Evolutionary conservation across 2,329 filamentous ascomycete species (phyloP).

Genomic region (Colletotrichum lindemuthianum): DNA sequence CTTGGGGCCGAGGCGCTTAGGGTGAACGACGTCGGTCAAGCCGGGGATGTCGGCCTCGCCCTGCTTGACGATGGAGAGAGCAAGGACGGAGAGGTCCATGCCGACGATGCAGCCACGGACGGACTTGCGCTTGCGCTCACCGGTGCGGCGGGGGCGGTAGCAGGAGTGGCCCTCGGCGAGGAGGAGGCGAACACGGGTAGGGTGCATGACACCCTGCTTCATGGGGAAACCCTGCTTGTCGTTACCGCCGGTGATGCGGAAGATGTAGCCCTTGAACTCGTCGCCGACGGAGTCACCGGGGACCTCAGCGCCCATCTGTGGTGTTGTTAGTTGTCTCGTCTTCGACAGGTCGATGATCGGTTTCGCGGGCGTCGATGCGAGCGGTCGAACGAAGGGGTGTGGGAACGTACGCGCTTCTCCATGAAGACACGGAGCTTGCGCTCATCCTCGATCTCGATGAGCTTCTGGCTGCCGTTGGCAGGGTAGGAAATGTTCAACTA

Average conservation of each 20-base stretch:
- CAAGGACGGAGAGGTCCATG: conserved; percentile 93
- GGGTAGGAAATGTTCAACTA: conserved; percentile 82
- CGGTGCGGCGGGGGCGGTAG: conserved; percentile 97
- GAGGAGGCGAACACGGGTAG: conserved; percentile 97
- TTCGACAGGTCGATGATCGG: conserved; percentile 31
- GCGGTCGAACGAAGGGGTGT: not conserved
- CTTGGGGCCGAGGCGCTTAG: conserved; percentile 99
- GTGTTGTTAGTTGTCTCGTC: conserved; percentile 41
- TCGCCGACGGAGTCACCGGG: conserved; percentile 94
- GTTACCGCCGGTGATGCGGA: conserved; percentile 99
- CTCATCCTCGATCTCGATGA: conserved; percentile 99
- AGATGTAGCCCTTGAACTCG: conserved; percentile 99
- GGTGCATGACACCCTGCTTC: conserved; percentile 99
- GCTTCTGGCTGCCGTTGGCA: conserved; percentile 99
- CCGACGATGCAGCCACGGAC: conserved; percentile 99
- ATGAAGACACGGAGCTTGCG: conserved; percentile 99
- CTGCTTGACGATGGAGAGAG: conserved; percentile 97
- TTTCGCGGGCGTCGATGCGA: conserved; percentile 33
- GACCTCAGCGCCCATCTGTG: conserved; percentile 88
- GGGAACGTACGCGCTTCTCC: conserved; percentile 85
- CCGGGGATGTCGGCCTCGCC: conserved; percentile 94
- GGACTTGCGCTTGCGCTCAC: conserved; percentile 99
- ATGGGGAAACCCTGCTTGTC: conserved; percentile 99
- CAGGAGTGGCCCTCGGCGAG: conserved; percentile 97
- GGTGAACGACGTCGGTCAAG: conserved; percentile 96